Percentiles rank a stretch among this genome's conserved stretches.
Evolutionary conservation across 768 basidiomycete genomes (phyloP).

Genomic region (Lactarius sp.): DNA sequence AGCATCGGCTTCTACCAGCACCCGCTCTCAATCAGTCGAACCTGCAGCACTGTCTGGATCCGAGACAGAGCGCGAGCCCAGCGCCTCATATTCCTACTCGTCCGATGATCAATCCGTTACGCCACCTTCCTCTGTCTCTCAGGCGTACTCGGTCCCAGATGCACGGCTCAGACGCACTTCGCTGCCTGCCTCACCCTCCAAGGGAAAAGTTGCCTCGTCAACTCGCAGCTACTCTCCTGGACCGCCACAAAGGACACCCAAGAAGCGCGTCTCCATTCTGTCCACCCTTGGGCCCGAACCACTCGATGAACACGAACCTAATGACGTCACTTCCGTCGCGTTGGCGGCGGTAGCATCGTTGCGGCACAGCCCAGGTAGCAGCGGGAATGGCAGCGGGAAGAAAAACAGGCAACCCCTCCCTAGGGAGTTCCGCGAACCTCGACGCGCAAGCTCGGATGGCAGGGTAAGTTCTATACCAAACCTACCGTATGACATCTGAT

Average conservation of each 20-base stretch:
- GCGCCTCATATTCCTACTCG: conserved; percentile 28
- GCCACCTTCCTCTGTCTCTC: conserved; percentile 33
- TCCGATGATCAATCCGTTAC: conserved; percentile 39
- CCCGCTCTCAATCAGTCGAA: conserved; percentile 33
- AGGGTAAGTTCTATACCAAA: conserved; percentile 34
- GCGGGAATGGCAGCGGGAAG: conserved; percentile 31
- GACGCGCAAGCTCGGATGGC: conserved; percentile 38
- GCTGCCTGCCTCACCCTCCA: conserved; percentile 44
- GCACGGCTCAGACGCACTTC: conserved; percentile 44
- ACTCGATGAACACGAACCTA: conserved; percentile 30
- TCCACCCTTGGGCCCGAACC: conserved; percentile 28
- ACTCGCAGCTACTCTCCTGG: conserved; percentile 37
- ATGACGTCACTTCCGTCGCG: conserved; percentile 51
- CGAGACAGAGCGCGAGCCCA: conserved; percentile 75
- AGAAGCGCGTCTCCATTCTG: conserved; percentile 40
- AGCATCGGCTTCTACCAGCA: conserved; percentile 29
- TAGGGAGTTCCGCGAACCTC: conserved; percentile 42
- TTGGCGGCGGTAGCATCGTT: conserved; percentile 57
- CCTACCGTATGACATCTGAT: neutral
- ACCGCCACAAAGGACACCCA: conserved; percentile 37
- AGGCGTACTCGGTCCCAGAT: conserved; percentile 24
- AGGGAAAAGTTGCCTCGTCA: conserved; percentile 24
- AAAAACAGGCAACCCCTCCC: conserved; percentile 49
- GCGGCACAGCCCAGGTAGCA: conserved; percentile 44
- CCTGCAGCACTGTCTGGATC: conserved; percentile 53